Conservation (phyloP, 2,329 filamentous ascomycete species). For the Macrophomina pseudophaseolina region DNA sequence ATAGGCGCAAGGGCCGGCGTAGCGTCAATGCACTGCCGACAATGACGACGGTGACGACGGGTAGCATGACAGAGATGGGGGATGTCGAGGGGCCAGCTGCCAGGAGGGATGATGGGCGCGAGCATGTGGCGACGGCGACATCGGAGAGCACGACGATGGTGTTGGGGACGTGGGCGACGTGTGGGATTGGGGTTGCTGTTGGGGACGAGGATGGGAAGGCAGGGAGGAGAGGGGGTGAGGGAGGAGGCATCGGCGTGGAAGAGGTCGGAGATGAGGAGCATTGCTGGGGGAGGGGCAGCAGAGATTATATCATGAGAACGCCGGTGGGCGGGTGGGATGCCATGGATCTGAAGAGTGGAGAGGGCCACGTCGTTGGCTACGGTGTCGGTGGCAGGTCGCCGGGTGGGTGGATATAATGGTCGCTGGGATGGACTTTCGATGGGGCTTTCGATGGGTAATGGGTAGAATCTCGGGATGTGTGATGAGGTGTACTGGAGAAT, state of each 20-base stretch:
- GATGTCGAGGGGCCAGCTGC: not conserved
- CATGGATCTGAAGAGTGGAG: not conserved
- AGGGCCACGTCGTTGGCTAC: not conserved
- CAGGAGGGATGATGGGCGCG: too few species aligned
- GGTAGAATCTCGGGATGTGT: too few species aligned
- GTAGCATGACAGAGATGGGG: not conserved
- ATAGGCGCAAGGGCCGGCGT: not conserved
- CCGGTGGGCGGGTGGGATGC: not conserved
- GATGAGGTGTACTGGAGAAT: too few species aligned
- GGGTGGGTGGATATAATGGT: not conserved
- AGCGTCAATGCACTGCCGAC: not conserved
- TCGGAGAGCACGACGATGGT: not conserved
- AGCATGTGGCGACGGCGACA: not conserved
- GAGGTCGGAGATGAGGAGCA: not conserved
- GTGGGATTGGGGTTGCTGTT: not conserved
- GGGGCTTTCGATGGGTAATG: too few species aligned
- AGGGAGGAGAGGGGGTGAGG: not conserved
- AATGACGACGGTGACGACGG: not conserved
- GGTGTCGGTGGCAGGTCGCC: not conserved
- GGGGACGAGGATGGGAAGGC: not conserved
- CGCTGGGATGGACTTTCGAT: not conserved
- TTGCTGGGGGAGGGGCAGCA: not conserved
- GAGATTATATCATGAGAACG: not conserved
- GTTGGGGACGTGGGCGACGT: conserved; percentile 8
- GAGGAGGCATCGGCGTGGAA: not conserved